Base-by-base conservation (phyloP, 108 stramenopile genomes). In the Cylindrotheca closterium region DNA sequence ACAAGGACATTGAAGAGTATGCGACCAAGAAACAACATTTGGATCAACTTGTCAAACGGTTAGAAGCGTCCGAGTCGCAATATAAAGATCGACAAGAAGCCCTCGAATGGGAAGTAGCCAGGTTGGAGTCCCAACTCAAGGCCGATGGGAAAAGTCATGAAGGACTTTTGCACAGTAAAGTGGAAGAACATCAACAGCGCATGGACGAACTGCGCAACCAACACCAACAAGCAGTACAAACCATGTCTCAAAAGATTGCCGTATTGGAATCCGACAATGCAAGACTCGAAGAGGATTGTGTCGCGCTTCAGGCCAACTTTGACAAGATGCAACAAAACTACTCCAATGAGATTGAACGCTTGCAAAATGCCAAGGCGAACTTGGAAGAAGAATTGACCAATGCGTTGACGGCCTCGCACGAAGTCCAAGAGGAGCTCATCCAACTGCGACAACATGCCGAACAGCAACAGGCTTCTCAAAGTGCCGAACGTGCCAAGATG, bases 61-160 rank as follows among this genome's bases (percentile, higher is more conserved):
- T 74, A 27, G 73, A 74, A 21, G n/a, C 47, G 8, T 66, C 73
- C 22, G 73, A 74, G 28, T 23, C 46, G 17, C 65, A 74, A 30
- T 66, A 66, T 59, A 61, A 66, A 46, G 37, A 32, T 10, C 58
- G 65, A 12, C 59, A 61, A 24, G 53, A 51, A 29, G 73, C 60
- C 47, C 32, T 74, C 51, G 73, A 66, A 60, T 64, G 45, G 48
- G 72, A 73, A 55, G 58, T 73, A 1, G 34, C 58, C 3, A 57
- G 72, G 4, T 25, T 73, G 23, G 58, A 73, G 15, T 18, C 59
- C n/a, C 32, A 45, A 27, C 19, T 69, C 12, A 19, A 52, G 49
- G 47, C 49, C 0, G 59, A 60, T 18, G 56, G 32, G 52, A 22
- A 47, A 12, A 47, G 22, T 21, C 1, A 24, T 25, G 22, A 60